These are phyloP conservation scores for Heliosperma pusillum DNA, from an alignment of 148 eudicot species.

Conservation along the genomic window DNA sequence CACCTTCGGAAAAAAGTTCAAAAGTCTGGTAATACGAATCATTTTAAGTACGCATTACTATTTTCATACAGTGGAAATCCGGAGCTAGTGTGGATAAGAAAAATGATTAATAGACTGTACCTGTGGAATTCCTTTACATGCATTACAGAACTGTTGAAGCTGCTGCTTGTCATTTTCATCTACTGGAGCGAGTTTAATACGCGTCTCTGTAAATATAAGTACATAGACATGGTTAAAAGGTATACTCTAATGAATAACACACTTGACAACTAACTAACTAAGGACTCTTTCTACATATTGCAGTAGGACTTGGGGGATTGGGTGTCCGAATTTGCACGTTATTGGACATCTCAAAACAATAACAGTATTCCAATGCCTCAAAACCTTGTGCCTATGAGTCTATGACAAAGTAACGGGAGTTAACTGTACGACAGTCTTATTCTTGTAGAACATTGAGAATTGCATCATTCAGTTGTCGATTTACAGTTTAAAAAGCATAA, in stretches of 20 bases:
- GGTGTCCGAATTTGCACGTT: background rate
- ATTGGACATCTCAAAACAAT: background rate
- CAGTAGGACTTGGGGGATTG: constrained; percentile 16
- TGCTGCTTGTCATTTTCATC: constrained; percentile 55
- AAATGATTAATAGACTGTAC: constrained; percentile 31
- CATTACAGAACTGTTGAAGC: constrained; percentile 74
- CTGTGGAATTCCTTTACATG: constrained; percentile 99
- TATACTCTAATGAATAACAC: too few species aligned
- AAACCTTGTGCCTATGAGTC: background rate
- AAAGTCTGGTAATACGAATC: background rate
- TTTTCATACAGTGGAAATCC: background rate
- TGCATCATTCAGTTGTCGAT: background rate
- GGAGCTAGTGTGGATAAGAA: background rate
- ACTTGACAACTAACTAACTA: too few species aligned
- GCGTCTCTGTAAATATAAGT: constrained; percentile 46
- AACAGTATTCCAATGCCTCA: background rate
- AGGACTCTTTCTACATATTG: too few species aligned
- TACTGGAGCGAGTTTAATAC: constrained; percentile 65
- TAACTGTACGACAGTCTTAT: background rate
- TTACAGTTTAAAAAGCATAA: background rate
- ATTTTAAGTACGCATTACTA: background rate
- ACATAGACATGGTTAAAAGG: background rate
- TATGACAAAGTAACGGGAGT: background rate
- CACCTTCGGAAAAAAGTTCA: too few species aligned
- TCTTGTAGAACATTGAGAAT: background rate